Conservation (phyloP, 2,329 filamentous ascomycete genomes). For the Colletotrichum costaricense region DNA sequence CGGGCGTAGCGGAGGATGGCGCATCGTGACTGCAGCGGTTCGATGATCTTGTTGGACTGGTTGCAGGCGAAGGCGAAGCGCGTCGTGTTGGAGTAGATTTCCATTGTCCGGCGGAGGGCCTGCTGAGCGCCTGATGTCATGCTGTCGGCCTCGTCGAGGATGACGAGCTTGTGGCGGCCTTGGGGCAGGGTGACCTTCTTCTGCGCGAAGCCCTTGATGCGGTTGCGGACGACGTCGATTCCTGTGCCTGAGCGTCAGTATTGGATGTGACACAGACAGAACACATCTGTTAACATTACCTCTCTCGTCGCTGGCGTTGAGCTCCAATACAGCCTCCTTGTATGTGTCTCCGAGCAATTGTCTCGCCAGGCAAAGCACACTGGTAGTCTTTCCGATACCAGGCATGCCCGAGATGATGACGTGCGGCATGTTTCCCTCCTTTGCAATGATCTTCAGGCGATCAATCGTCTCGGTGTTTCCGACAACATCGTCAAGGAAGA, state of each 20-base stretch:
- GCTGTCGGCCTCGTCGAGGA: slow-evolving; percentile 96
- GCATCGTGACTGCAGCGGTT: slow-evolving; percentile 96
- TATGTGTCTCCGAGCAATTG: slow-evolving; percentile 93
- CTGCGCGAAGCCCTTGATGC: slow-evolving; percentile 98
- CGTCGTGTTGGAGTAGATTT: slow-evolving; percentile 97
- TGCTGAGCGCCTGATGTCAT: slow-evolving; percentile 99
- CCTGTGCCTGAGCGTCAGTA: slow-evolving; percentile 56
- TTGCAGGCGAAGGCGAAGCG: slow-evolving; percentile 99
- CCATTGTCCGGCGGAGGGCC: slow-evolving; percentile 94
- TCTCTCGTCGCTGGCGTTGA: slow-evolving; percentile 96
- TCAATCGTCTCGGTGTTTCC: slow-evolving; percentile 98
- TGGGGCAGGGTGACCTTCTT: slow-evolving; percentile 96
- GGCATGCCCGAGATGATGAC: slow-evolving; percentile 99
- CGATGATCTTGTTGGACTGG: slow-evolving; percentile 99
- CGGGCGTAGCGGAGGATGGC: slow-evolving; percentile 95
- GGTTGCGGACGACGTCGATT: slow-evolving; percentile 96
- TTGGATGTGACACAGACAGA: slow-evolving; percentile 5
- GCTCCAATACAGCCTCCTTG: slow-evolving; percentile 95
- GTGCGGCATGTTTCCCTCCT: slow-evolving; percentile 99
- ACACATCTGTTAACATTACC: slow-evolving; percentile 71
- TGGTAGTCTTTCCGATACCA: slow-evolving; percentile 98
- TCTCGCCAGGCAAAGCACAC: slow-evolving; percentile 89
- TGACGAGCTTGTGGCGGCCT: slow-evolving; percentile 94
- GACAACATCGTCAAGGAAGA: slow-evolving; percentile 96
- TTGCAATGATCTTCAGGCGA: slow-evolving; percentile 96